phyloP scores from a whole-genome alignment of 1,139 yeast species.

The Protomyces inouyei region DNA sequence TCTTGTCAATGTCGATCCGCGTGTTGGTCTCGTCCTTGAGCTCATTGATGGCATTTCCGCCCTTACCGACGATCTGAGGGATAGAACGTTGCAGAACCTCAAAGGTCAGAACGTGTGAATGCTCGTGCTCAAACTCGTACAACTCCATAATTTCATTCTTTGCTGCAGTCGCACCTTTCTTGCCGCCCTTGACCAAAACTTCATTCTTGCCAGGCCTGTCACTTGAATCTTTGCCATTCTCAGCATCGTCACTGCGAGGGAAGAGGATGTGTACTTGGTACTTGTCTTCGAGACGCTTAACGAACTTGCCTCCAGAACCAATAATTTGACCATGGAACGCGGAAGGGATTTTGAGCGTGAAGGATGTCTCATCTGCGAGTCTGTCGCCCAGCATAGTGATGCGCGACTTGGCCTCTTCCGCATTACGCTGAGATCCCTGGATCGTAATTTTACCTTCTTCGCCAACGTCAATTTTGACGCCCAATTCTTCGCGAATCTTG shows the following conservation, averaged over 20 bases:
- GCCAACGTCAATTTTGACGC: constrained; percentile 66
- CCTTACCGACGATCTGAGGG: constrained; percentile 81
- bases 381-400: constrained; percentile 59
- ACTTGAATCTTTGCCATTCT: constrained; percentile 36
- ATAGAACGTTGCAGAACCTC: constrained; percentile 67
- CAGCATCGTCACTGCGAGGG: constrained; percentile 44
- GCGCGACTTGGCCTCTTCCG: constrained; percentile 63
- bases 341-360: constrained; percentile 62
- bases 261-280: constrained; percentile 78
- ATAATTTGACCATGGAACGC: constrained; percentile 77
- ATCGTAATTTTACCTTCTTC: constrained; percentile 57
- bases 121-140: constrained; percentile 79
- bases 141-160: constrained; percentile 81
- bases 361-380: constrained; percentile 76
- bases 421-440: constrained; percentile 74
- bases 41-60: constrained; percentile 78
- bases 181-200: constrained; percentile 82
- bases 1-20: constrained; percentile 60
- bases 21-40: constrained; percentile 77
- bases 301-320: constrained; percentile 78
- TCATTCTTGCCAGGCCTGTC: constrained; percentile 47
- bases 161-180: constrained; percentile 80
- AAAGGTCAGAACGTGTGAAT: constrained; percentile 63
- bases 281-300: constrained; percentile 81
- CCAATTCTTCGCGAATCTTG: constrained; percentile 68